These are phyloP conservation scores for Gastrolobium villosum DNA, from an alignment of 306 rosid species.

Conservation along the genomic window DNA sequence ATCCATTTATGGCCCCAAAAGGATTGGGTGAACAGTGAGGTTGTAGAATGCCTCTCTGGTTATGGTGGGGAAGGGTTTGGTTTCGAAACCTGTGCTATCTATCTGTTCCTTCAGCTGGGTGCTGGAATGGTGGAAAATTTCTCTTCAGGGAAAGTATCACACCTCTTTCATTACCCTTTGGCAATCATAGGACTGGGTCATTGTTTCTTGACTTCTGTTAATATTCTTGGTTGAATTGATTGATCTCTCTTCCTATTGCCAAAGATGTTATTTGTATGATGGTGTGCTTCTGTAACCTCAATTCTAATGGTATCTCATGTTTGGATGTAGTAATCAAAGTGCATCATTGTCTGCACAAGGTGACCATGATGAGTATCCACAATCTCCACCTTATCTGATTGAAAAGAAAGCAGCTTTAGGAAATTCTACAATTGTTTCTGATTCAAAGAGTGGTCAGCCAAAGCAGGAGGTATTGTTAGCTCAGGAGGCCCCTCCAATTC, in stretches of 20 bases:
- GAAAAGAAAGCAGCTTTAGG: constrained; percentile 45
- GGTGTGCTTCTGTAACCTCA: constrained; percentile 1
- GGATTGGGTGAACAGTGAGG: background rate
- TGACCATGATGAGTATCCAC: constrained; percentile 46
- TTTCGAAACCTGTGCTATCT: constrained; percentile 5
- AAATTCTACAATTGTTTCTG: constrained; percentile 30
- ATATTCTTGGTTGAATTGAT: background rate
- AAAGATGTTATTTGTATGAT: constrained; percentile 6
- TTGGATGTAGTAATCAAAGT: constrained; percentile 48
- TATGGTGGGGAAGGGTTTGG: background rate
- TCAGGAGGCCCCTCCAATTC: constrained; percentile 45
- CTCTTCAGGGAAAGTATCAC: background rate
- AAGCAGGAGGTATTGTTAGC: constrained; percentile 49
- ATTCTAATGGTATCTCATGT: constrained; percentile 12
- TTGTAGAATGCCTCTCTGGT: background rate
- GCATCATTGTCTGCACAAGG: constrained; percentile 43
- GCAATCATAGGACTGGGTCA: background rate
- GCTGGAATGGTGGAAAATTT: background rate
- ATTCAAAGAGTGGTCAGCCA: constrained; percentile 47
- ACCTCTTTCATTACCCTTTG: constrained; percentile 11
- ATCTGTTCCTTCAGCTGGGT: background rate
- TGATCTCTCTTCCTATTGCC: background rate
- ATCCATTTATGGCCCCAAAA: constrained; percentile 11
- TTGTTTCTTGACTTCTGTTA: background rate
- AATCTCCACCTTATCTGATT: constrained; percentile 40